These are phyloP conservation scores for Naganishia albida DNA, from an alignment of 1,284 basidiomycete genomes.

Conservation along the genomic window DNA sequence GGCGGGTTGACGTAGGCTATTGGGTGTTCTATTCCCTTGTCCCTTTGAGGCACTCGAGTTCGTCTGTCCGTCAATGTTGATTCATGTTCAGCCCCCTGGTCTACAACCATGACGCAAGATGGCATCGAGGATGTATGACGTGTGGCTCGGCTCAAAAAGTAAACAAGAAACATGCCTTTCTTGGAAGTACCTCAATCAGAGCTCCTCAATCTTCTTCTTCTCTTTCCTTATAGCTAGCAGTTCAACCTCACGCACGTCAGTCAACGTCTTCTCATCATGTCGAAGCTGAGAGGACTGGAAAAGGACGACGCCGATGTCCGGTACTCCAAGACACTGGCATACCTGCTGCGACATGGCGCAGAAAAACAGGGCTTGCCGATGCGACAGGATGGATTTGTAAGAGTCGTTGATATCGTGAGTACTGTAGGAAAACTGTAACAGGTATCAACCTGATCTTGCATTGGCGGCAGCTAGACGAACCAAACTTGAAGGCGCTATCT, in stretches of 20 bases:
- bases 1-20: neutral
- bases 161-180: neutral
- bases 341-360: constrained; percentile 81
- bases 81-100: constrained; percentile 16
- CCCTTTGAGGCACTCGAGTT: neutral
- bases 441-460: constrained; percentile 9
- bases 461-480: constrained; percentile 58
- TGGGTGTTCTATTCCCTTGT: neutral
- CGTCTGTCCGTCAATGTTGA: neutral
- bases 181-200: neutral
- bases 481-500: constrained; percentile 61
- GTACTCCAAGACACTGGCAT: constrained; percentile 77
- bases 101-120: neutral
- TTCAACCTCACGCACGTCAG: neutral
- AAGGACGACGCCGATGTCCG: constrained; percentile 47
- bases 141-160: neutral
- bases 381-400: constrained; percentile 76
- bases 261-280: constrained; percentile 9
- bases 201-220: neutral
- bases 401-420: constrained; percentile 71
- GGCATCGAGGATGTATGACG: neutral
- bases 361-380: constrained; percentile 71
- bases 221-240: too few species aligned
- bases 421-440: neutral
- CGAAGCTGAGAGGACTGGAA: constrained; percentile 31